Evolutionary conservation across 768 basidiomycete species (phyloP).

Genomic region (Hygrophorus russula): DNA sequence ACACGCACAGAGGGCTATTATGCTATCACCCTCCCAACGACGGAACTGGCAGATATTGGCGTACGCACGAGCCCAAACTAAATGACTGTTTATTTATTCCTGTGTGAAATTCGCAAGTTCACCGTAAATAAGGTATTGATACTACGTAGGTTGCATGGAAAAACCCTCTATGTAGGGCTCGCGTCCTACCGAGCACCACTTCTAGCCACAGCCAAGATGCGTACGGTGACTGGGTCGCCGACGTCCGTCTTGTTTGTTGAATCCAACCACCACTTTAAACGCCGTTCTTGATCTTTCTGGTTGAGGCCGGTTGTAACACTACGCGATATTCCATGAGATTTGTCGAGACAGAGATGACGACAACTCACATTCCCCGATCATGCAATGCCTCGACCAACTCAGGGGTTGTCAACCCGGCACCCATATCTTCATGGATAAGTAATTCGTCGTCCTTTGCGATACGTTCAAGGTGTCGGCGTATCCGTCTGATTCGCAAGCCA

Average conservation of each 20-base stretch:
- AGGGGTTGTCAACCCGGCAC: conserved; percentile 31
- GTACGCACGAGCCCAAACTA: conserved; percentile 25
- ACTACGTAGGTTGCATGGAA: too few species aligned
- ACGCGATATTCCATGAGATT: conserved; percentile 1
- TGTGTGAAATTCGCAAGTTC: neutral
- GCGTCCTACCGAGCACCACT: conserved; percentile 16
- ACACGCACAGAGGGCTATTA: conserved; percentile 51
- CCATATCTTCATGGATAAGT: conserved; percentile 38
- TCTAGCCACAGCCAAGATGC: conserved; percentile 33
- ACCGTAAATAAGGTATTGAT: neutral
- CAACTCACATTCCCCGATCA: conserved; percentile 68
- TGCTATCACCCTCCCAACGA: conserved; percentile 44
- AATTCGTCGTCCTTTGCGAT: conserved; percentile 54
- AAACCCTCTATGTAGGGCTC: conserved; percentile 6
- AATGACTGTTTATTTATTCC: neutral
- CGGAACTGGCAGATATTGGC: conserved; percentile 52
- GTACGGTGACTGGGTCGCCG: conserved; percentile 31
- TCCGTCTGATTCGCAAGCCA: conserved; percentile 30
- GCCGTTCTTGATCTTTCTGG: conserved; percentile 33
- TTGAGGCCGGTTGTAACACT: conserved; percentile 29
- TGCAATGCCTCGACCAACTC: conserved; percentile 57
- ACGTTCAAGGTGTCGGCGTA: conserved; percentile 29
- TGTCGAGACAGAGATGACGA: neutral
- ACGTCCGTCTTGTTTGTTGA: conserved; percentile 25
- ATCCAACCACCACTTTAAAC: conserved; percentile 57